Base-by-base conservation (phyloP, 2,329 filamentous ascomycete species). In the Ceratocystiopsis sp. region DNA sequence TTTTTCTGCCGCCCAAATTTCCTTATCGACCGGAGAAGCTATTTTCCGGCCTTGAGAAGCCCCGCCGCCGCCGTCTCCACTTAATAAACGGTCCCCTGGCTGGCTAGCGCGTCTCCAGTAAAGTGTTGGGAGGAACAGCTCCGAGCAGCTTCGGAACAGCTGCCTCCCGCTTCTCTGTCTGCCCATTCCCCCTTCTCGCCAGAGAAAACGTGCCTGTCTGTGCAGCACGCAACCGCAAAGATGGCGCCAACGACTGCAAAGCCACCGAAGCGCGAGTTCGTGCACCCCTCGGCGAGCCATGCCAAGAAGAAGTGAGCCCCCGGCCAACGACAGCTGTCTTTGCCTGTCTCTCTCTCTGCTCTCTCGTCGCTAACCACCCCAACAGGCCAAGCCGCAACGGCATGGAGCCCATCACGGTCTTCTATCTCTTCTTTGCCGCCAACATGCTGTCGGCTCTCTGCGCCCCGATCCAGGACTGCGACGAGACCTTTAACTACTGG, bases 401-500 rank as follows among this genome's bases (percentile, higher is more conserved):
- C 48, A 67, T 91, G 47, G 69, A 80, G 51, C 74, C 84, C 44
- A 81, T 84, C 51, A 69, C 75, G 39, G 81, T 81, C 13, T 93
- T 95, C 58, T 91, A 82, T 56, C 61, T 84, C 49, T 91, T 93
- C 58, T 65, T 93, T 38, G 65, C 67, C 29, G 78, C 81, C 50
- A 85, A 85, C 56, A 51, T 81, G 16, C 54, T 89, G 18, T 83
- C 89, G 8, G 91, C 89, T 12, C 55, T 81, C 32, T 89, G 80
- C 58, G 79, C 86, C 2, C 91, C 91, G 0, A 94, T 98, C 50
- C 87, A 95, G 59, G 91, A 98, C 61, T 98, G 91, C 58, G 91
- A 98, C 54, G 91, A 98, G 65, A 89, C 89, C 12, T 98, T 93
- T 71, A 98, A 98, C 60, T 98, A 94, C 67, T 98, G 89, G 86